Evolutionary conservation across 345 rosid genomes (phyloP), one percentile per base, ranked within the genome.

Genomic region (Citrus sp.): DNA sequence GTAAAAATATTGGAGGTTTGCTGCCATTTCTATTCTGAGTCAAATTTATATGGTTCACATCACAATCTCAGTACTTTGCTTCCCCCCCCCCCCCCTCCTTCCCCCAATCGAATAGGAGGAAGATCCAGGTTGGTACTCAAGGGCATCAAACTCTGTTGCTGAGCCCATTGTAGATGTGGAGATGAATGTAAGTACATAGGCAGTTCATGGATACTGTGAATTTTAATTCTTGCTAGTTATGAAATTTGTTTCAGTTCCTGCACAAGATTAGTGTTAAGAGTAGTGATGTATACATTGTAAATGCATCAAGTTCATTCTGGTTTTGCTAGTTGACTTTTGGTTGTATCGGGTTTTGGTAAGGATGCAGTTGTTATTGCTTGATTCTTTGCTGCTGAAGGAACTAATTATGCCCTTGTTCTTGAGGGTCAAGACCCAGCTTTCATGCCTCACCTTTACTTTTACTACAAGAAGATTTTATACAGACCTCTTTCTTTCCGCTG

Each of bases 71-170:
- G 69, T 81, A 37, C 67, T 70, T 37, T 24, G 40, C 73, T 28
- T 65, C 25, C 61, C 35, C 5, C 40, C 10, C 8, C 35, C 1
- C 34, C 61, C 40, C 10, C 7, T 30, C 1, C n/a, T 79, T 28
- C 35, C 67, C 66, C 80, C 5, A n/a, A 30, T 68, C 56, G 72
- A 38, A 54, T 78, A 97, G 99, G 99, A 97, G 90, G 98, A 97
- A 86, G 94, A 97, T 83, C 98, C 98, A 19, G 86, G 96, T 76
- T 97, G 99, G 99, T 97, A 93, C 84, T 93, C 96, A 38, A 91
- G 98, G 80, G 94, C 90, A 82, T 94, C 98, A 73, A 88, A 90
- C 82, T 85, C 67, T 83, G 87, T 88, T 68, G 80, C 78, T 19
- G 95, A 93, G 81, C 88, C 98, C 70, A 85, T 87, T 51, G 86